Evolutionary conservation across 176 grass and related monocot genomes (phyloP), one percentile per base, ranked within the genome.

Genomic region (Thinopyrum elongatum): DNA sequence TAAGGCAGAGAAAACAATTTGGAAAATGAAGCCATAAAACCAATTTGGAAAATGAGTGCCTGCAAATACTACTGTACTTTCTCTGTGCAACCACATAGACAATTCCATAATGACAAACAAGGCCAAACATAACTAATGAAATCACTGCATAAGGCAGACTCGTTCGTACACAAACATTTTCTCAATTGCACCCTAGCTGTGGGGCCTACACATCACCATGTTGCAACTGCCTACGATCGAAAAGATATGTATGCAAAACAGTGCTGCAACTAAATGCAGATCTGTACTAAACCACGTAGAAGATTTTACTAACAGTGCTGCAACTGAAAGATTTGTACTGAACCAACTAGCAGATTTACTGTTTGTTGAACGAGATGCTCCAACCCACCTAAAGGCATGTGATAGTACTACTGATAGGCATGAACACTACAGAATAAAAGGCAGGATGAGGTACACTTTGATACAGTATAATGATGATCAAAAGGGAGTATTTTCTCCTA

Each of bases 41-140:
- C 12, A 44, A 81, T 85, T 66, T 89, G 59, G 46, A 82, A 86
- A 86, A 78, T 70, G 47, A 47, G 47, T n/a, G 7, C n/a, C 38
- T 38, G 14, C 25, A 80, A 77, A 65, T 65, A 30, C 9, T 86
- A 41, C 58, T 64, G 73, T 55, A 82, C 51, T 78, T 49, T 77
- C 84, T 25, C 17, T 73, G 30, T 66, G 59, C 23, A 65, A 82
- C 12, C 57, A 78, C 53, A 79, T 39, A 83, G 9, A 72, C 27
- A 86, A 13, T 10, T 77, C 51, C 23, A 86, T 55, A 49, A 61
- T 38, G 61, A 61, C 58, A 80, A 33, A 29, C n/a, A 78, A 72
- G 53, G 28, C 39, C 16, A 28, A 12, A 83, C 60, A 39, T 79
- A 72, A 51, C 46, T 55, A 77, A 26, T 74, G 13, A 27, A 28